Base-by-base conservation (phyloP, 805 yeast genomes). In the Candida sithepensis region DNA sequence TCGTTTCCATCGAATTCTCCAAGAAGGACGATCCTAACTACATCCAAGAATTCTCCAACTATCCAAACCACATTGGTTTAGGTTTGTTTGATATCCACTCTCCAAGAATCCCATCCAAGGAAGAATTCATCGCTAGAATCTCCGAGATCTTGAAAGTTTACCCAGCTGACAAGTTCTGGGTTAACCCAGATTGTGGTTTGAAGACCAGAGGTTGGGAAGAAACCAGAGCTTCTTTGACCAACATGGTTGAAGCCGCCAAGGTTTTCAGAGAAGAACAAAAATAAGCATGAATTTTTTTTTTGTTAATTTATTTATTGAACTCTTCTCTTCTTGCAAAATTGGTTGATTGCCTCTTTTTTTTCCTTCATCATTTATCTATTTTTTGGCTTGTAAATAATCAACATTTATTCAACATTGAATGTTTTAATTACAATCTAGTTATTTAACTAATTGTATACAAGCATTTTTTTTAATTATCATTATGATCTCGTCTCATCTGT, bases 161-260 rank as follows among this genome's bases (percentile, higher is more conserved):
- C 82, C 97, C 97, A 72, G 95, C 94, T 70, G 88, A 88, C 74
- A 92, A 91, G 76, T 88, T 94, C 84, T 94, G 99, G 99, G 96
- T 94, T 71, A 94, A 94, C 95, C 99, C 99, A 69, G 99, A 94
- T 81, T 94, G 99, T 84, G 99, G 99, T 84, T 84, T 94, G 75
- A 94, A 94, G 88, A 94, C 99, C 73, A 91, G 99, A 85, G 96
- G 96, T 65, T 94, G 99, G 99, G 89, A 87, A 64, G 99, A 94
- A 83, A 88, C 92, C 65, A 89, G 77, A 71, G 90, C 84, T 69
- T 89, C 96, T 67, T 85, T 94, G 75, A 88, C 96, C 73, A 88
- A 94, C 79, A 94, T 94, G 99, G 98, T 94, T 71, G 94, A 87
- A 61, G 98, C 99, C 69, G 98, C 98, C 68, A 92, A 94, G 82